Base-by-base conservation (phyloP, 257 asterid genomes). In the Jaltomata sinuosa region DNA sequence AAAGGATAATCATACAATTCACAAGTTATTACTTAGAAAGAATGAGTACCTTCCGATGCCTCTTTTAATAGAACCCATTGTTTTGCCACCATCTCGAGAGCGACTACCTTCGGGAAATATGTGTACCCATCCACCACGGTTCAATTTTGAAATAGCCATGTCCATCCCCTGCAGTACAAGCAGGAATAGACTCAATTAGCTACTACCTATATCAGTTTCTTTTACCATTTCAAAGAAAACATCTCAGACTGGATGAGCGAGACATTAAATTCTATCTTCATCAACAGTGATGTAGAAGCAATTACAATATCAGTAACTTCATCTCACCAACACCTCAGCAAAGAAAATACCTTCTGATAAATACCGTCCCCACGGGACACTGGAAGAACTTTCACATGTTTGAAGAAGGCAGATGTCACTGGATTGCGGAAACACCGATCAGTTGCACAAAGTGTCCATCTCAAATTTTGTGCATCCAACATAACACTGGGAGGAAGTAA, bases 51-150 rank as follows among this genome's bases (percentile, higher is more conserved):
- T 93, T 64, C 95, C 98, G 54, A 93, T 90, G 87, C 98, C 98
- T 86, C 96, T 91, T 88, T 94, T 95, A 36, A 93, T 86, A 31
- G 94, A 86, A 64, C 95, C 96, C 88, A 95, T 90, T 76, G 92
- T 94, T 86, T 87, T 95, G 31, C 98, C 98, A 84, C 98, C 98
- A 89, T 95, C 95, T 79, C 93, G 95, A 87, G 98, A 95, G 77
- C 97, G 98, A 85, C 97, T 94, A 57, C 98, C 98, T 88, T 95
- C 98, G 54, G 98, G 98, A 85, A 95, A 95, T 87, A 94, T 94
- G 92, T 95, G 98, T 87, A 95, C 97, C 98, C 98, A 95, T 84
- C 93, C 97, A 65, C 98, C 98, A 71, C 91, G 92, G 87, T 95
- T 95, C 85, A 95, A 90, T 90, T 95, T 94, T 50, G 97, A 92